Conservation (phyloP, 2,329 filamentous ascomycete genomes). For the Geosmithia flava region DNA sequence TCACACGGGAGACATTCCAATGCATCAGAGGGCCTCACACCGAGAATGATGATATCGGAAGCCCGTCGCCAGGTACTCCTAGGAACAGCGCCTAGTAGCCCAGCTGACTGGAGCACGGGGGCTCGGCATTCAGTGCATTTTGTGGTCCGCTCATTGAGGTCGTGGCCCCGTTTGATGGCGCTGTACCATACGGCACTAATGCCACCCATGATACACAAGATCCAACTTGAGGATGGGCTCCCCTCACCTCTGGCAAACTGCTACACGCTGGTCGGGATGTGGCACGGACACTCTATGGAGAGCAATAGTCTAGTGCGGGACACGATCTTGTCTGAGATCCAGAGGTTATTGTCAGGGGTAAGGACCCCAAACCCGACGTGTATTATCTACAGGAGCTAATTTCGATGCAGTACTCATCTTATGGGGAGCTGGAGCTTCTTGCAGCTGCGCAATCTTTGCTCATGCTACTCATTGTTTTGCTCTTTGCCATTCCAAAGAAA, state of each 20-base stretch:
- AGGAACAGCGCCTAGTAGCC: background rate
- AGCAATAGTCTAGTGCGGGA: conserved; percentile 2
- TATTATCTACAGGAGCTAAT: no score
- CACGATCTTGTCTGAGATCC: conserved; percentile 3
- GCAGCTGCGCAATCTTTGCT: conserved; percentile 5
- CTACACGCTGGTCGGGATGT: conserved; percentile 5
- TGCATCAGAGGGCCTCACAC: background rate
- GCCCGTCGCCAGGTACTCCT: background rate
- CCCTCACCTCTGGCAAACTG: conserved; percentile 4
- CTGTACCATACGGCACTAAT: conserved; percentile 2
- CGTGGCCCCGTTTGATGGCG: conserved; percentile 7
- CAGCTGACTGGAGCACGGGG: background rate
- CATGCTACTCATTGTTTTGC: conserved; percentile 3
- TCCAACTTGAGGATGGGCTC: conserved; percentile 3
- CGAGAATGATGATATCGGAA: background rate
- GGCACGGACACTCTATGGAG: conserved; percentile 1
- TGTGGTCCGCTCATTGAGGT: conserved; percentile 4
- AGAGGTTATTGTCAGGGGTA: no score
- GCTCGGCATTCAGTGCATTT: conserved; percentile 5
- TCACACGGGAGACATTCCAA: no score
- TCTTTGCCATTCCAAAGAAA: conserved; percentile 1
- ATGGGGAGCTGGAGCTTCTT: conserved; percentile 2
- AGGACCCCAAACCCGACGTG: no score
- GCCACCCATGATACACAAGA: conserved; percentile 7
- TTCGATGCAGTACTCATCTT: conserved; percentile 1